A percentile compares a stretch with the other conserved stretches of the same genome.
phyloP scores from a whole-genome alignment of 2,329 filamentous ascomycete genomes.

The Neonectria punicea region DNA sequence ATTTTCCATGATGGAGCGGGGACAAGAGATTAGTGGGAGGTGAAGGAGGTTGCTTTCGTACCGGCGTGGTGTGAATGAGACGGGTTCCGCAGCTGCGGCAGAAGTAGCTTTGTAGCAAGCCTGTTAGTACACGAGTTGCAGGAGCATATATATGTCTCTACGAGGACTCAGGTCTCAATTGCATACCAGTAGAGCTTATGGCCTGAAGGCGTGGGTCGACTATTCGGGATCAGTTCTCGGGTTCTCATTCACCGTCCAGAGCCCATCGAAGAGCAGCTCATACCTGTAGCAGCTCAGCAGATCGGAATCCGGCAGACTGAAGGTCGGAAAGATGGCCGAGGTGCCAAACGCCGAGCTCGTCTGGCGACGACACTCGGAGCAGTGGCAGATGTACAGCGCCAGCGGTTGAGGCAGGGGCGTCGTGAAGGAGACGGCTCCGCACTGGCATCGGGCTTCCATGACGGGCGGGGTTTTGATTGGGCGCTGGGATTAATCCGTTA shows the following conservation, averaged over 20 bases:
- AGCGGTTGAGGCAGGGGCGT: slow-evolving; percentile 69
- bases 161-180: neutral
- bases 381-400: slow-evolving; percentile 78
- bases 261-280: neutral
- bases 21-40: neutral
- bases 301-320: slow-evolving; percentile 62
- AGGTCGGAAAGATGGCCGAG: slow-evolving; percentile 76
- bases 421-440: slow-evolving; percentile 70
- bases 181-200: slow-evolving; percentile 67
- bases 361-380: slow-evolving; percentile 72
- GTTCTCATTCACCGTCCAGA: neutral
- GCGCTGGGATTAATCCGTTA: neutral
- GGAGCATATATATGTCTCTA: neutral
- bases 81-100: slow-evolving; percentile 74
- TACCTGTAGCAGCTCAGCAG: slow-evolving; percentile 64
- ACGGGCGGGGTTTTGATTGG: slow-evolving; percentile 2
- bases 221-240: slow-evolving; percentile 43
- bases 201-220: slow-evolving; percentile 67
- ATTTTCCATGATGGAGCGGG: slow-evolving; percentile 4
- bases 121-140: slow-evolving; percentile 9
- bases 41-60: slow-evolving; percentile 45
- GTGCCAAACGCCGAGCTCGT: slow-evolving; percentile 74
- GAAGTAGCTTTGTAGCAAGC: slow-evolving; percentile 63
- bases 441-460: slow-evolving; percentile 73
- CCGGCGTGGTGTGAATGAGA: slow-evolving; percentile 69